phyloP scores from a whole-genome alignment of 2,329 filamentous ascomycete genomes.

The Pseudopithomyces maydicus region DNA sequence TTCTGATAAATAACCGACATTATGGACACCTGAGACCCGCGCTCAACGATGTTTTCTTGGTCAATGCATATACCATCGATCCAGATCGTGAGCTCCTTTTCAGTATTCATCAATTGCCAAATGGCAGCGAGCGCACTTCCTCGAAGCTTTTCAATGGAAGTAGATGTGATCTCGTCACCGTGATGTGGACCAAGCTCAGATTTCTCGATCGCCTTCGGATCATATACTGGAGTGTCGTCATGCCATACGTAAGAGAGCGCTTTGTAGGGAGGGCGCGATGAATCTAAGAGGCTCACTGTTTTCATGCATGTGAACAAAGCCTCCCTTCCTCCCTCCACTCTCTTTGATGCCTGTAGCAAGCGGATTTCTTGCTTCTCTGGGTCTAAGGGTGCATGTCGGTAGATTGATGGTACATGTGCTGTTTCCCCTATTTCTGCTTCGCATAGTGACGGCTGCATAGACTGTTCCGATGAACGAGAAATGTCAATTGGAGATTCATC shows the following conservation, averaged over 20 bases:
- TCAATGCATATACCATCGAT: slow-evolving; percentile 20
- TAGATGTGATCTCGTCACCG: not conserved
- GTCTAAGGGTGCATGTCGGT: not conserved
- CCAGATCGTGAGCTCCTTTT: slow-evolving; percentile 6
- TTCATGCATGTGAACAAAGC: not conserved
- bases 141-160: not conserved
- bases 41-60: slow-evolving; percentile 18
- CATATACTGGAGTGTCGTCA: not conserved
- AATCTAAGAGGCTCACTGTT: not conserved
- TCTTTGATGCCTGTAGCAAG: not conserved
- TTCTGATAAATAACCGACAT: slow-evolving; percentile 13
- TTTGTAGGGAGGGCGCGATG: not conserved
- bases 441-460: not conserved
- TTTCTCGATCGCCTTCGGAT: not conserved
- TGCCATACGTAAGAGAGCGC: not conserved
- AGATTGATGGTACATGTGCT: not conserved
- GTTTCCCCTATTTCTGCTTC: not conserved
- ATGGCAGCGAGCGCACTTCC: not conserved
- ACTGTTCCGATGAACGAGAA: not conserved
- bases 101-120: not conserved
- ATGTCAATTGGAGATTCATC: too few species aligned
- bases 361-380: not conserved
- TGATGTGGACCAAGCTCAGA: not conserved
- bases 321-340: not conserved
- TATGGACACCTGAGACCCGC: slow-evolving; percentile 11